These are phyloP conservation scores for Scorias spongiosa DNA, from an alignment of 2,329 filamentous ascomycete genomes.

Conservation along the genomic window DNA sequence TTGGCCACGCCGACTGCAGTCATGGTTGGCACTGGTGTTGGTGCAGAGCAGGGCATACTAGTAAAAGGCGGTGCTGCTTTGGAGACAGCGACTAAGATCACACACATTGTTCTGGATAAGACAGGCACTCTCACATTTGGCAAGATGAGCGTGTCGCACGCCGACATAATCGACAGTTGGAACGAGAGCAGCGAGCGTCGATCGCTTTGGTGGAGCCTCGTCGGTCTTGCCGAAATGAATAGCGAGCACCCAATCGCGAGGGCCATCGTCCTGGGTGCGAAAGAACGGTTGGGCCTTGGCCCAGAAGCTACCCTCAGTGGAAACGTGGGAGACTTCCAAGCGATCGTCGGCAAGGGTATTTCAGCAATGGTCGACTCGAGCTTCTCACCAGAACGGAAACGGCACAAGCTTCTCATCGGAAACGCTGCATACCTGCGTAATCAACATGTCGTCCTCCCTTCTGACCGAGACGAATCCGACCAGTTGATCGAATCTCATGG, in stretches of 20 bases:
- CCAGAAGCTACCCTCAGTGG: slow-evolving; percentile 65
- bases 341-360: slow-evolving; percentile 71
- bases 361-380: slow-evolving; percentile 67
- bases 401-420: slow-evolving; percentile 70
- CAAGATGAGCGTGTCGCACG: slow-evolving; percentile 79
- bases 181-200: slow-evolving; percentile 49
- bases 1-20: slow-evolving; percentile 91
- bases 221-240: slow-evolving; percentile 88
- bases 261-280: slow-evolving; percentile 64
- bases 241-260: slow-evolving; percentile 94
- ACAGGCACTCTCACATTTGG: slow-evolving; percentile 89
- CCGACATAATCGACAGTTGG: slow-evolving; percentile 55
- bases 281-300: slow-evolving; percentile 56
- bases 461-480: slow-evolving; percentile 37
- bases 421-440: slow-evolving; percentile 64
- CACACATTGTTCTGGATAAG: slow-evolving; percentile 85
- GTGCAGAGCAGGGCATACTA: slow-evolving; percentile 90
- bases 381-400: slow-evolving; percentile 47
- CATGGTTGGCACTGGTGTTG: slow-evolving; percentile 97
- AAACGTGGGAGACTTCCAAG: slow-evolving; percentile 70
- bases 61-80: slow-evolving; percentile 91
- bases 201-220: slow-evolving; percentile 84
- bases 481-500: slow-evolving; percentile 17
- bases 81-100: slow-evolving; percentile 80
- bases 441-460: slow-evolving; percentile 50